Conservation (phyloP, 768 basidiomycete genomes). For the Naganishia vishniacii region DNA sequence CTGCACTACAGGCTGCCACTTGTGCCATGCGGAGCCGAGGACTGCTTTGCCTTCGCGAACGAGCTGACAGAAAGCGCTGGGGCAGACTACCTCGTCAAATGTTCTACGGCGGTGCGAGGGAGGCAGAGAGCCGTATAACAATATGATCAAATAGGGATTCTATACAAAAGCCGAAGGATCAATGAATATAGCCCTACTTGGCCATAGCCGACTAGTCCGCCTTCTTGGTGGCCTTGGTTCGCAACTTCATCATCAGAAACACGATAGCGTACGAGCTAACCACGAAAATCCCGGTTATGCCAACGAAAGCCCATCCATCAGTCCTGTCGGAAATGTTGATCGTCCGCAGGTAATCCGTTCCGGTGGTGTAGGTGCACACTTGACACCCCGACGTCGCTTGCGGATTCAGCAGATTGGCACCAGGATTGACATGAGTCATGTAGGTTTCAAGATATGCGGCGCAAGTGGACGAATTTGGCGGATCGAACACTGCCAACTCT, state of each 20-base stretch:
- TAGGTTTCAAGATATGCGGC: constrained; percentile 39
- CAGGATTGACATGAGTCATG: constrained; percentile 33
- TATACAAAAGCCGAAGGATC: no score
- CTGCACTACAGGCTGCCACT: no score
- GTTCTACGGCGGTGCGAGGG: no score
- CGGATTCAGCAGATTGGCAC: constrained; percentile 24
- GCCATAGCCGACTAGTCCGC: constrained; percentile 37
- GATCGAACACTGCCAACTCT: constrained; percentile 39
- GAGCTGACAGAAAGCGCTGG: no score
- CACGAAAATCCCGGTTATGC: constrained; percentile 33
- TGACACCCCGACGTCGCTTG: constrained; percentile 34
- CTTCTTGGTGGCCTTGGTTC: constrained; percentile 41
- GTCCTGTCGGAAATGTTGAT: constrained; percentile 33
- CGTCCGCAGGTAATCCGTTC: constrained; percentile 39
- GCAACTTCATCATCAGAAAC: constrained; percentile 36
- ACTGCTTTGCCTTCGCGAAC: no score
- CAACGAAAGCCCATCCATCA: constrained; percentile 34
- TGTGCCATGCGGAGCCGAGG: no score
- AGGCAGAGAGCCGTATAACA: no score
- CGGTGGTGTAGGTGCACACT: constrained; percentile 39
- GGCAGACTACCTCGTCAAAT: no score
- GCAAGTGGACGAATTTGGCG: constrained; percentile 43
- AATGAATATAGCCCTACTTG: no score
- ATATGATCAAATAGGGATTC: no score
- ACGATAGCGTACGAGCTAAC: constrained; percentile 33